These are phyloP conservation scores for Bretschneidera sinensis DNA, from an alignment of 345 rosid species.

Conservation along the genomic window DNA sequence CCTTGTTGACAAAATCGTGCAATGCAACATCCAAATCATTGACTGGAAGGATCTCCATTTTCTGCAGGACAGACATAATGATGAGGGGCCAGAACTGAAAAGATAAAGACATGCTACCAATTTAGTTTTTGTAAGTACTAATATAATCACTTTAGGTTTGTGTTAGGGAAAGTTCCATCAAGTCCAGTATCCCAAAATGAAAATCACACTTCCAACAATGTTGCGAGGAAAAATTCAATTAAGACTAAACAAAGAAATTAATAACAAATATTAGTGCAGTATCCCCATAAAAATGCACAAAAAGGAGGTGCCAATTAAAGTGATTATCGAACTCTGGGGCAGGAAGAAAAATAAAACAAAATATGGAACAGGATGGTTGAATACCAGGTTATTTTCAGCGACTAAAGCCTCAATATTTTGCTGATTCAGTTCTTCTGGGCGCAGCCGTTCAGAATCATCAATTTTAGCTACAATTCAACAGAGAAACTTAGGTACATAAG, in stretches of 20 bases:
- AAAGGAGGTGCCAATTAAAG: neutral
- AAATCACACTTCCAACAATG: conserved; percentile 3
- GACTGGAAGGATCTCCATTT: conserved; percentile 98
- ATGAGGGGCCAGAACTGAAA: conserved; percentile 13
- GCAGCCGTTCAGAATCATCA: conserved; percentile 85
- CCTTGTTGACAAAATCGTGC: conserved; percentile 94
- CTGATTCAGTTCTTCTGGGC: conserved; percentile 97
- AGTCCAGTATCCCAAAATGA: neutral
- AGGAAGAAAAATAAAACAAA: too few relatives aligned
- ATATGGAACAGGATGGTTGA: neutral
- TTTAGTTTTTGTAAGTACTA: neutral
- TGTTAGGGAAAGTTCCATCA: conserved; percentile 6
- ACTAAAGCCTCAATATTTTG: conserved; percentile 97
- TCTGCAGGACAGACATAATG: conserved; percentile 46
- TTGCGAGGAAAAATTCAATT: neutral
- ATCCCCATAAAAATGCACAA: neutral
- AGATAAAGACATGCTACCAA: neutral
- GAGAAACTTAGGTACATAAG: conserved; percentile 10
- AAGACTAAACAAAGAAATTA: too few relatives aligned
- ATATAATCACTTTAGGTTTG: too few relatives aligned
- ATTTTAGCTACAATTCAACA: conserved; percentile 48
- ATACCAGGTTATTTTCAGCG: conserved; percentile 95
- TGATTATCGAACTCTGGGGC: too few relatives aligned
- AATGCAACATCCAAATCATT: conserved; percentile 90
- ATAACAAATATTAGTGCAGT: neutral